phyloP scores from a whole-genome alignment of 306 rosid species.

The Casuarina equisetifolia region DNA sequence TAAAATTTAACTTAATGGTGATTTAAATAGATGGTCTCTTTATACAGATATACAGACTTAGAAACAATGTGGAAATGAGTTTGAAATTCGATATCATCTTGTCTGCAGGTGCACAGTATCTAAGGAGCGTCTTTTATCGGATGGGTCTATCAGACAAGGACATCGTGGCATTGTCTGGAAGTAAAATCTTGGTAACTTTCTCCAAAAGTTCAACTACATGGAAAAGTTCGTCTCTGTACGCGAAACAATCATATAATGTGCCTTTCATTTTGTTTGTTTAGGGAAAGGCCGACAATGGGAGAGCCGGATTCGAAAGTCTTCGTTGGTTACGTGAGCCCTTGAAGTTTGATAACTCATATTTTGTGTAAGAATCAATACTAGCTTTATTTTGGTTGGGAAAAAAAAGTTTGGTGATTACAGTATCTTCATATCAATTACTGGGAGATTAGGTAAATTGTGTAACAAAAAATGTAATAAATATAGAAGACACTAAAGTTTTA shows the following conservation, averaged over 20 bases:
- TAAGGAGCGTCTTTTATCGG: conserved; percentile 55
- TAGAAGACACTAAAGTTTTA: no score
- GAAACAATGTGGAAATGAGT: no score
- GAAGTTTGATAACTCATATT: conserved; percentile 88
- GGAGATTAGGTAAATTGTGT: no score
- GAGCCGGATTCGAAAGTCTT: conserved; percentile 74
- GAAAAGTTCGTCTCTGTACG: neutral
- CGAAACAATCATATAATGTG: conserved; percentile 8
- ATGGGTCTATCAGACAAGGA: conserved; percentile 78
- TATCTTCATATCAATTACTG: no score
- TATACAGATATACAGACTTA: no score
- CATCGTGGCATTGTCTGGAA: conserved; percentile 91
- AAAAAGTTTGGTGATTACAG: no score
- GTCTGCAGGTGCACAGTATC: conserved; percentile 64
- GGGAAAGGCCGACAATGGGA: conserved; percentile 77
- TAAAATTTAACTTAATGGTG: no score
- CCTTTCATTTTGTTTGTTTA: conserved; percentile 24
- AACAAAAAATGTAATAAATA: no score
- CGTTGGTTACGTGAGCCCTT: conserved; percentile 65
- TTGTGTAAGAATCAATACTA: conserved; percentile 48
- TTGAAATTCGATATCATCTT: neutral
- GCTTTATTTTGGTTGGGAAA: neutral
- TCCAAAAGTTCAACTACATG: conserved; percentile 10
- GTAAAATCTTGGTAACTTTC: conserved; percentile 73
- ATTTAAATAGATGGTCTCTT: no score